Base-by-base conservation (phyloP, 208 protist genomes). In the Wallacemonas collosoma region DNA sequence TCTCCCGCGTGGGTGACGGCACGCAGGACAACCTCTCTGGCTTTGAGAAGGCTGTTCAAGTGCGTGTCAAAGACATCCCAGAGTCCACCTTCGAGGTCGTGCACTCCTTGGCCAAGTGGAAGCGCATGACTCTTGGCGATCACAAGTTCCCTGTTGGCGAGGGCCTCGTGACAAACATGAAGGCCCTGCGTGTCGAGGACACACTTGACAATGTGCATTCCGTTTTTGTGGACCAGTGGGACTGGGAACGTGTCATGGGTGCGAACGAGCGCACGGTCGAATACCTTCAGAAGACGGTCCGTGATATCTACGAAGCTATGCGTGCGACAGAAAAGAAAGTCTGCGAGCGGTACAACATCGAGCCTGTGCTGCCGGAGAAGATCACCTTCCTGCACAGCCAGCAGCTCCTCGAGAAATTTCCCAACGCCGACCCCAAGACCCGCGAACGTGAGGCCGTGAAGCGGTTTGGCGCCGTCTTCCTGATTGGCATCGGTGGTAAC, bases 81-180 rank as follows among this genome's bases (percentile, higher is more conserved):
- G 84, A 93, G 58, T 72, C 75, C 45, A 74, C 57, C 38, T 93
- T 89, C 70, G 94, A 98, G 76, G 88, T 98, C 38, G 92, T 95
- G 14, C 92, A 97, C 80, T 95, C 90, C n/a, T 82, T 98, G 8
- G 94, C 94, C 45, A 98, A 98, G 81, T 98, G 94, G 94, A 98
- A 98, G 85, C 83, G 94, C 71, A 85, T 87, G 78, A 90, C 74
- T 9, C 82, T 98, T 15, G 83, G 73, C 26, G 78, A 96, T 50
- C 88, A 94, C 75, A 77, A 88, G 58, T 95, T 97, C 62, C 77
- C 83, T 43, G 68, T 75, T n/a, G 92, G 94, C 41, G 56, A 79
- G 50, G 94, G 94, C 35, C 81, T 98, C 63, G 73, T 89, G 48
- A 89, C 89, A 3, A 83, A 98, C 80, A 97, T 98, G 92, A 83